Percentiles rank a stretch among this genome's conserved stretches.
Conservation (phyloP, 768 basidiomycete species). For the Russula emetica region DNA sequence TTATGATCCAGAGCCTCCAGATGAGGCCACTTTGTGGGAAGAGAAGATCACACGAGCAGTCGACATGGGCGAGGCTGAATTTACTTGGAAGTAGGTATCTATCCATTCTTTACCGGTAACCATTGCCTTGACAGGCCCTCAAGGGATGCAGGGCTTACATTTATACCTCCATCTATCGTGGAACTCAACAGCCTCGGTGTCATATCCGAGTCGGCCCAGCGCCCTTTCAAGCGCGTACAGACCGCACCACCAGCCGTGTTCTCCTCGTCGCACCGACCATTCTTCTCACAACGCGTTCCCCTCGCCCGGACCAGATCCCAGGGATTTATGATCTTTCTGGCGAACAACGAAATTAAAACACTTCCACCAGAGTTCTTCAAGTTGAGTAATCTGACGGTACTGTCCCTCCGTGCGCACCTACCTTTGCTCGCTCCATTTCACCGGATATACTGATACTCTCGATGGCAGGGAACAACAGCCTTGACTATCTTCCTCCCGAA, state of each 20-base stretch:
- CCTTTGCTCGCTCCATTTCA: background rate
- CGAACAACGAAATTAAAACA: conserved; percentile 21
- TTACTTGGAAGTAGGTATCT: conserved; percentile 20
- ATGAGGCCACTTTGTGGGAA: conserved; percentile 19
- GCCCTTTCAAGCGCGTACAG: conserved; percentile 21
- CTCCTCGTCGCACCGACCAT: conserved; percentile 11
- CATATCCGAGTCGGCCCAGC: conserved; percentile 8
- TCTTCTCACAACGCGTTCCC: background rate
- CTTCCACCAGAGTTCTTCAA: conserved; percentile 25
- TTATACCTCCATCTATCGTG: conserved; percentile 14
- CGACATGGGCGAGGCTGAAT: conserved; percentile 19
- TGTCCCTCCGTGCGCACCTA: conserved; percentile 23
- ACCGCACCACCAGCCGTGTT: conserved; percentile 21
- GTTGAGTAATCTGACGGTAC: conserved; percentile 26
- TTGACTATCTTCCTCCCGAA: conserved; percentile 22
- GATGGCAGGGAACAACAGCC: conserved; percentile 23
- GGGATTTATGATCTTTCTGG: conserved; percentile 25
- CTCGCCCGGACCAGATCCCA: background rate
- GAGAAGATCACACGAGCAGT: conserved; percentile 20
- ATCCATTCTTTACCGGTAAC: background rate
- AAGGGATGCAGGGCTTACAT: conserved; percentile 17
- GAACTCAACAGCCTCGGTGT: conserved; percentile 22
- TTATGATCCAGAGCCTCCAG: conserved; percentile 13
- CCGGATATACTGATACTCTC: background rate
- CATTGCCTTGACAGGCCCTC: background rate